Conservation (phyloP, 148 eudicot genomes). For the Rhododendron griersonianum region DNA sequence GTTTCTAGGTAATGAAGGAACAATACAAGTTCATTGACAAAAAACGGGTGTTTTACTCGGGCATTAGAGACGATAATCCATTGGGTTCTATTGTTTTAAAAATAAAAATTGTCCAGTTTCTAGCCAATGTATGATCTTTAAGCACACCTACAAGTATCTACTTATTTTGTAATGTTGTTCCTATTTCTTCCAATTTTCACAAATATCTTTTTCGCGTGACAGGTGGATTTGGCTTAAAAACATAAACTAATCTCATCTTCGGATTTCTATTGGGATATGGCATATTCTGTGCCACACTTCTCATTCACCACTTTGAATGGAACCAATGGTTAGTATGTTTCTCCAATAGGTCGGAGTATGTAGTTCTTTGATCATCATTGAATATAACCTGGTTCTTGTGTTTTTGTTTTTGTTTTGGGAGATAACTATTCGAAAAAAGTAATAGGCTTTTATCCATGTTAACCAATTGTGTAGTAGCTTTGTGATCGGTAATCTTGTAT, state of each 20-base stretch:
- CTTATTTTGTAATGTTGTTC: not conserved
- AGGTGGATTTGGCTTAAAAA: slow-evolving; percentile 22
- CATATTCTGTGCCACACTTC: no score
- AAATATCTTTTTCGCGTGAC: not conserved
- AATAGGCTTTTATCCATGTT: no score
- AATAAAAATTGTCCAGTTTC: slow-evolving; percentile 14
- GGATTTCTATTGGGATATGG: slow-evolving; percentile 41
- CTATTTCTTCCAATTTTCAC: not conserved
- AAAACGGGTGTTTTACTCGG: slow-evolving; percentile 22
- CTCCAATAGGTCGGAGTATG: no score
- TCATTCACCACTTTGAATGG: no score
- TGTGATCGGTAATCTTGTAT: no score
- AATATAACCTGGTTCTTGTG: no score
- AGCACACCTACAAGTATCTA: not conserved
- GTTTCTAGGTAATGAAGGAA: slow-evolving; percentile 22
- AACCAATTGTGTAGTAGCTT: no score
- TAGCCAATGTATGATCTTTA: slow-evolving; percentile 17
- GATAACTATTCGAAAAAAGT: no score
- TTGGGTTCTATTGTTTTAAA: slow-evolving; percentile 14
- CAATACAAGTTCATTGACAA: slow-evolving; percentile 19
- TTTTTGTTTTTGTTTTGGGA: no score
- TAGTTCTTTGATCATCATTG: no score
- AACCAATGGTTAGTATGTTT: no score
- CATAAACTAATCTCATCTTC: slow-evolving; percentile 12
- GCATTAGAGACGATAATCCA: slow-evolving; percentile 27